phyloP scores from a whole-genome alignment of 345 rosid genomes.

The Rhodamnia argentea region DNA sequence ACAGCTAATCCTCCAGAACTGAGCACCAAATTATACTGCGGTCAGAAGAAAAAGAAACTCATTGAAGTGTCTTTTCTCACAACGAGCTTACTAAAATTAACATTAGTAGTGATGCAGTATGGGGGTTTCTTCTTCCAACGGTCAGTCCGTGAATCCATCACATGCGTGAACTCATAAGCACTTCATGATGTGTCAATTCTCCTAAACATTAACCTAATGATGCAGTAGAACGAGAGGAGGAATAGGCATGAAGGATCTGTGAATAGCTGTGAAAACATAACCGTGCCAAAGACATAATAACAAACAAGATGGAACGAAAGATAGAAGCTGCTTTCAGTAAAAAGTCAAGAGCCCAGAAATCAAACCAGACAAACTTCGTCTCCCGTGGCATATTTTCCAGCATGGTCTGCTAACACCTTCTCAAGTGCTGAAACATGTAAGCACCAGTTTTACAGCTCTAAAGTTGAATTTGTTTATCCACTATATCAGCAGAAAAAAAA shows the following conservation, averaged over 20 bases:
- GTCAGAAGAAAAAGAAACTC: background rate
- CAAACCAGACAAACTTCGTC: constrained; percentile 63
- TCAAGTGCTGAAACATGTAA: constrained; percentile 50
- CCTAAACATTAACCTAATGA: background rate
- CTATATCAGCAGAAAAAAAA: background rate
- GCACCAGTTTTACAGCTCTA: background rate
- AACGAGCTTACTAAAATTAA: background rate
- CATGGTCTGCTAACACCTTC: constrained; percentile 41
- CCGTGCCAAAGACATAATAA: background rate
- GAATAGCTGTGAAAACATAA: background rate
- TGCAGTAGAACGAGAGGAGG: background rate
- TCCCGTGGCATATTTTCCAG: constrained; percentile 74
- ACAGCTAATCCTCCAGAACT: background rate
- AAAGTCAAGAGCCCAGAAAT: constrained; percentile 2
- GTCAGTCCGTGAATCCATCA: background rate
- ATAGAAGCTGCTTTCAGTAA: background rate
- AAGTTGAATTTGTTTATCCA: background rate
- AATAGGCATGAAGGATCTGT: background rate
- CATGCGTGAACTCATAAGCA: background rate
- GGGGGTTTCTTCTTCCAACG: background rate
- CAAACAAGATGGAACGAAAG: background rate
- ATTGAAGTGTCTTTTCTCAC: background rate
- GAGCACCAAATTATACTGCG: background rate
- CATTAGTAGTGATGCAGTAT: background rate
- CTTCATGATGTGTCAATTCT: background rate